Evolutionary conservation across 768 basidiomycete genomes (phyloP).

Genomic region (Tulasnella sp.): DNA sequence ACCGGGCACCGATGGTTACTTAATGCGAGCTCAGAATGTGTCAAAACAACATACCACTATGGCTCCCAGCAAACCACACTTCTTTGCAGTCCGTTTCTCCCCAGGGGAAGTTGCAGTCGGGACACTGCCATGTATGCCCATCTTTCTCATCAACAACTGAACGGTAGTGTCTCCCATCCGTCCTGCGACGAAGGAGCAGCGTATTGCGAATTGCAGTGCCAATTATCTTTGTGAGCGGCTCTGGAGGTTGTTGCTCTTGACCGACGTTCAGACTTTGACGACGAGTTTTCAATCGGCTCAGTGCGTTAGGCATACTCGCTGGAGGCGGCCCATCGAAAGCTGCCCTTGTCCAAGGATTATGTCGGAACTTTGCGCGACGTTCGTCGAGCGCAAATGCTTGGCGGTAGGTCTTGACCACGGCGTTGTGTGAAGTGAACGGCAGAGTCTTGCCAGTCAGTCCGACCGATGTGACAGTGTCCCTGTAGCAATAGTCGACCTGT

Average conservation of each 20-base stretch:
- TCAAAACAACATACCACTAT: constrained; percentile 9
- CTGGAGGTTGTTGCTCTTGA: too few species aligned
- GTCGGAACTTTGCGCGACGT: constrained; percentile 5
- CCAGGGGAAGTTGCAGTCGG: not conserved
- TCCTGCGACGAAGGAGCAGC: not conserved
- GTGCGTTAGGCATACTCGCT: not conserved
- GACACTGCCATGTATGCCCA: not conserved
- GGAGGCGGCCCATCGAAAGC: not conserved
- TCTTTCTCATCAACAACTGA: not conserved
- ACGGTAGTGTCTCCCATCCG: not conserved
- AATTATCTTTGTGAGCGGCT: not conserved
- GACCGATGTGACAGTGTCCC: constrained; percentile 26
- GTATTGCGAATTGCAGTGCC: not conserved
- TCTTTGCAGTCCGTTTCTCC: constrained; percentile 36
- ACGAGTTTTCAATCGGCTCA: not conserved
- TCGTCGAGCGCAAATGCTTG: constrained; percentile 23
- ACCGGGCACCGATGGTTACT: not conserved
- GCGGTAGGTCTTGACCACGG: constrained; percentile 23
- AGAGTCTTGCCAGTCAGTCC: constrained; percentile 23
- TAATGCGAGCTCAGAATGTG: not conserved
- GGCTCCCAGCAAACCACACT: constrained; percentile 57
- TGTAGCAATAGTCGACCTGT: not conserved
- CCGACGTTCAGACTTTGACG: too few species aligned
- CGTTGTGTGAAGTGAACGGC: constrained; percentile 24
- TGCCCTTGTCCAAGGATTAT: not conserved